Evolutionary conservation across 192 early-diverging fungal species (phyloP), one percentile per base, ranked within the genome.

Genomic region (Polychytrium aggregatum): DNA sequence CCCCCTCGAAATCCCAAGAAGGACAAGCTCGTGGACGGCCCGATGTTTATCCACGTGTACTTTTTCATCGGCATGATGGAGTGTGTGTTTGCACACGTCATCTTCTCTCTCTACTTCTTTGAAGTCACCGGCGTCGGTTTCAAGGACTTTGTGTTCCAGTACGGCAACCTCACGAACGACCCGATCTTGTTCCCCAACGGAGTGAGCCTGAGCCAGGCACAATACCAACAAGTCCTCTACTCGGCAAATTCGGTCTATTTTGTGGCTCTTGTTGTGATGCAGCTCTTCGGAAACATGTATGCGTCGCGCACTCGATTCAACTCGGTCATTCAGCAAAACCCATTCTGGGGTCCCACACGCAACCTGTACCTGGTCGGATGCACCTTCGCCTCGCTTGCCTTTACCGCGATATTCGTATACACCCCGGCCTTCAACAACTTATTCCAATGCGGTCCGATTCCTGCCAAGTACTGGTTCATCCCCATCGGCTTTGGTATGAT

Each of bases 21-120:
- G 29, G 83, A 89, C 34, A 65, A 69, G 6, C 67, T 94, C 22
- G 79, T 82, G 26, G 70, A 85, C 44, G 52, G 42, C 27, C 66
- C 73, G 44, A 68, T 88, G 27, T 75, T 87, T 46, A n/a, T 68
- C 0, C 85, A 89, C 29, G 78, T 83, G 6, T 94, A 90, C 65
- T 59, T 78, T 3, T 86, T 88, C 50, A 75, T 88, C 51, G 87
- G 89, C 7, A 42, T 78, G 13, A 67, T 83, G 44, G 71, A 83
- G 72, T 70, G 71, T 29, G 25, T 84, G 11, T 75, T 71, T 28
- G 83, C 82, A 29, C 71, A 79, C 48, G 65, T 68, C 21, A 82
- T 86, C 66, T 87, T 78, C 57, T 87, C 82, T 50, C 50, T 79
- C 26, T 90, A 82, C 60, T 60, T 84, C 41, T 68, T 61, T 18